Conservation (phyloP, 2,329 filamentous ascomycete genomes). For the Phoma sp. region DNA sequence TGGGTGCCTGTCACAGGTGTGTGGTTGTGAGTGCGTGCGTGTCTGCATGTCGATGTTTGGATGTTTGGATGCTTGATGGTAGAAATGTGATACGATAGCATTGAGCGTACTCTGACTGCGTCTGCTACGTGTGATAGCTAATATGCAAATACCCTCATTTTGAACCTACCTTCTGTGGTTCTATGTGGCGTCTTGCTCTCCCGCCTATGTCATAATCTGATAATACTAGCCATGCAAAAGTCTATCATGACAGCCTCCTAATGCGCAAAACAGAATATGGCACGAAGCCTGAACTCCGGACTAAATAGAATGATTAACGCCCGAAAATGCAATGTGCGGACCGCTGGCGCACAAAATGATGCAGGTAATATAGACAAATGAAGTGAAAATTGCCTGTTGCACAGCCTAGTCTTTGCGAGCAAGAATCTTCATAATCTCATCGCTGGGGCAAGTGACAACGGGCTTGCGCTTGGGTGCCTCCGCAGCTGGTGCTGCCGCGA, state of each 20-base stretch:
- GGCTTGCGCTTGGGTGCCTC: slow-evolving; percentile 23
- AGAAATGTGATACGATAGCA: slow-evolving; percentile 1
- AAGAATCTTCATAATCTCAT: slow-evolving; percentile 34
- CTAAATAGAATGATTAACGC: not conserved
- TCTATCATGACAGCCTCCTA: slow-evolving; percentile 16
- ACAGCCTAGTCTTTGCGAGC: slow-evolving; percentile 22
- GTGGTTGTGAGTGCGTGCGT: not conserved
- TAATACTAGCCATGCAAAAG: slow-evolving; percentile 5
- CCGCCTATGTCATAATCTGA: not conserved
- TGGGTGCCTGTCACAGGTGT: too few relatives aligned
- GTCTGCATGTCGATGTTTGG: not conserved
- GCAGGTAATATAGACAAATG: slow-evolving; percentile 30
- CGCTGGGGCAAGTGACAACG: slow-evolving; percentile 29
- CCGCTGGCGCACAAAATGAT: slow-evolving; percentile 16
- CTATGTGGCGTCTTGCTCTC: not conserved
- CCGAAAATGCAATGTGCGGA: slow-evolving; percentile 22
- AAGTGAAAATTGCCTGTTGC: slow-evolving; percentile 20
- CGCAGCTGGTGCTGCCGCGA: slow-evolving; percentile 20
- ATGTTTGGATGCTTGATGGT: not conserved
- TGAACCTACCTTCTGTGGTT: not conserved
- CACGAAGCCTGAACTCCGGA: slow-evolving; percentile 4
- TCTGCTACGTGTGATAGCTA: slow-evolving; percentile 1
- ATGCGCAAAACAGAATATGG: slow-evolving; percentile 3
- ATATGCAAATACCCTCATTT: not conserved
- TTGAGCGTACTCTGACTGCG: slow-evolving; percentile 7